Evolutionary conservation across 2,329 filamentous ascomycete genomes (phyloP), one percentile per base, ranked within the genome.

Genomic region (Fusarium palustre): DNA sequence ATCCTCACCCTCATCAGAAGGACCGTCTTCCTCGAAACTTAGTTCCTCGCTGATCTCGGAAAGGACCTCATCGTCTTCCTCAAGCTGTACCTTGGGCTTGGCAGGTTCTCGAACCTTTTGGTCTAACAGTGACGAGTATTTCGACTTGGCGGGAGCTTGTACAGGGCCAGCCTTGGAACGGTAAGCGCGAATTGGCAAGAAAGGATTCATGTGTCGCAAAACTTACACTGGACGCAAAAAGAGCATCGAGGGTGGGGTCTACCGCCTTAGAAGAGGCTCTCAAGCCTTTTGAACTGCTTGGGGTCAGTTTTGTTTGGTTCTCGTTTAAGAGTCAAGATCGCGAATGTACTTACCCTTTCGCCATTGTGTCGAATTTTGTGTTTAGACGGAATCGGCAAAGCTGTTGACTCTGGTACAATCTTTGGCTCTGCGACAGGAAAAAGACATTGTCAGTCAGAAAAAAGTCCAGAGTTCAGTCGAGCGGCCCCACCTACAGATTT

Each of bases 161-260:
- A 86, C 83, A 7, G 87, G 86, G 7, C 86, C 86, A 56, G 84
- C 76, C 86, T 89, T 59, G 18, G 39, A 54, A 61, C 49, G 36
- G 54, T 73, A 13, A 74, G 72, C 41, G 49, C 15, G 24, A 56
- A 59, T 55, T 42, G 36, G 28, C 43, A 46, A 48, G 47, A 58
- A 56, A 24, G 33, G 16, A n/a, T 43, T 64, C 13, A 36, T 12
- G 38, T 45, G 59, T 64, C 54, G 61, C 56, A 57, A 46, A 62
- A 86, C 90, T 82, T 86, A 93, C 91, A 83, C 91, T 93, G 59
- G 85, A 83, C 59, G 90, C 86, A 80, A 94, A 94, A 39, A 94
- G 84, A 65, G 90, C 89, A 74, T 90, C 85, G 70, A 94, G 83
- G 58, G 85, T 81, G 77, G 91, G 90, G 82, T 94, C 91, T 64